A percentile compares a stretch with the other conserved stretches of the same genome.
phyloP scores from a whole-genome alignment of 139 green algal genomes.

The Chlorella sp. region DNA sequence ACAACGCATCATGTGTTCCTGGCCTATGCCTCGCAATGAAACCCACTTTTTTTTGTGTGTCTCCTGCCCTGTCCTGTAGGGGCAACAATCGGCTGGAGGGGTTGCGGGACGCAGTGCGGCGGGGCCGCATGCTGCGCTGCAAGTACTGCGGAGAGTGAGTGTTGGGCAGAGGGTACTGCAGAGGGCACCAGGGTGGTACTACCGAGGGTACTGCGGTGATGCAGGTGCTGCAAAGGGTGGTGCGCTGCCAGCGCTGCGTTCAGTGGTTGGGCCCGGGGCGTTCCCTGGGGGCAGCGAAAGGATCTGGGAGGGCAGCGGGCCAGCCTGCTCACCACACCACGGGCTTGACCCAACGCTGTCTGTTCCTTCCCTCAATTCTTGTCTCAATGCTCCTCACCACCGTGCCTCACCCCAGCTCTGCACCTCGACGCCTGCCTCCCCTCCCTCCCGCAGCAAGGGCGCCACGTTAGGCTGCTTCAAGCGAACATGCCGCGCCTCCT shows the following conservation, averaged over 20 bases:
- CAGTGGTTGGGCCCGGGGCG: neutral
- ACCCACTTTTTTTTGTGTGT: too few relatives aligned
- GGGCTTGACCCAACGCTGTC: too few relatives aligned
- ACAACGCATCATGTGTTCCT: neutral
- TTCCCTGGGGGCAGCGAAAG: too few relatives aligned
- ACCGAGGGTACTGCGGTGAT: neutral
- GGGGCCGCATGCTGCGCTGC: constrained; percentile 72
- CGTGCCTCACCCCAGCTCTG: neutral
- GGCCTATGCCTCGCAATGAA: too few relatives aligned
- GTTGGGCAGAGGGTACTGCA: too few relatives aligned
- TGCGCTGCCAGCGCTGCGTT: constrained; percentile 64
- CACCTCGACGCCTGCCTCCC: neutral
- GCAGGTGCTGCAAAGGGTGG: constrained; percentile 6
- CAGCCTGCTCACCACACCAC: too few relatives aligned
- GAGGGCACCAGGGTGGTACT: too few relatives aligned
- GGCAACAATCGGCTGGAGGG: constrained; percentile 48
- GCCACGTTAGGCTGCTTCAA: constrained; percentile 83
- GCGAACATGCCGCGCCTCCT: constrained; percentile 65
- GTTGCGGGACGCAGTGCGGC: constrained; percentile 62
- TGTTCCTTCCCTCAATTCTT: too few relatives aligned
- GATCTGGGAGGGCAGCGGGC: too few relatives aligned
- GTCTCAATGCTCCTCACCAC: too few relatives aligned
- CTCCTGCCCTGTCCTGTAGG: constrained; percentile 17
- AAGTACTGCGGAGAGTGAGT: constrained; percentile 49
- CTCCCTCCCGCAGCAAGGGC: constrained; percentile 58